These are phyloP conservation scores for Phytophthora podocarpi DNA, from an alignment of 352 stramenopile species.

Conservation along the genomic window DNA sequence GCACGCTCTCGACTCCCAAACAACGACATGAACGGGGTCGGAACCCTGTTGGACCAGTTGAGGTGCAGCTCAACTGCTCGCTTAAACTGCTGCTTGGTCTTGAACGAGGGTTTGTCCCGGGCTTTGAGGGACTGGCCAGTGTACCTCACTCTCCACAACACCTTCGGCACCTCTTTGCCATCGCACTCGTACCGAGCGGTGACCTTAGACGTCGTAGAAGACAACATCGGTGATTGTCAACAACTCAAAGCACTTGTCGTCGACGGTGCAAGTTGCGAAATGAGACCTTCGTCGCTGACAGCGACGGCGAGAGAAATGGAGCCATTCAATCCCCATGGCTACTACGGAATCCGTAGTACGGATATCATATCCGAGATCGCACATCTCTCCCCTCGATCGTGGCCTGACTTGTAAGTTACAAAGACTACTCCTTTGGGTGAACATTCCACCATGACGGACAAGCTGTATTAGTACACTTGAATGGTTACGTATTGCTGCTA, in stretches of 20 bases:
- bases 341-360: too few relatives aligned
- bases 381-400: not conserved
- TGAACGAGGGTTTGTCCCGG: constrained; percentile 21
- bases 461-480: too few relatives aligned
- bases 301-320: not conserved
- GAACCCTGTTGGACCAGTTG: constrained; percentile 21
- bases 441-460: not conserved
- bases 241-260: constrained; percentile 1
- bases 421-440: not conserved
- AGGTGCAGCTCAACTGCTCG: constrained; percentile 11
- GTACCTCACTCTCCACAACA: constrained; percentile 25
- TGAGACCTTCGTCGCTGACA: constrained; percentile 17
- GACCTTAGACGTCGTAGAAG: constrained; percentile 2
- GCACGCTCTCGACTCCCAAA: constrained; percentile 12
- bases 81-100: constrained; percentile 27
- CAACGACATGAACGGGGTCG: constrained; percentile 20
- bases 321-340: constrained; percentile 3
- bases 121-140: constrained; percentile 25
- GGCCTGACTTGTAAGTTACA: too few relatives aligned
- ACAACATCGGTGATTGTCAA: too few relatives aligned
- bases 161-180: constrained; percentile 7
- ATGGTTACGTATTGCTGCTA: too few relatives aligned
- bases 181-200: constrained; percentile 18
- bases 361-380: constrained; percentile 26
- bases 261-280: constrained; percentile 14